Evolutionary conservation across 768 basidiomycete species (phyloP), one percentile per base, ranked within the genome.

Genomic region (Austroboletus festivus): DNA sequence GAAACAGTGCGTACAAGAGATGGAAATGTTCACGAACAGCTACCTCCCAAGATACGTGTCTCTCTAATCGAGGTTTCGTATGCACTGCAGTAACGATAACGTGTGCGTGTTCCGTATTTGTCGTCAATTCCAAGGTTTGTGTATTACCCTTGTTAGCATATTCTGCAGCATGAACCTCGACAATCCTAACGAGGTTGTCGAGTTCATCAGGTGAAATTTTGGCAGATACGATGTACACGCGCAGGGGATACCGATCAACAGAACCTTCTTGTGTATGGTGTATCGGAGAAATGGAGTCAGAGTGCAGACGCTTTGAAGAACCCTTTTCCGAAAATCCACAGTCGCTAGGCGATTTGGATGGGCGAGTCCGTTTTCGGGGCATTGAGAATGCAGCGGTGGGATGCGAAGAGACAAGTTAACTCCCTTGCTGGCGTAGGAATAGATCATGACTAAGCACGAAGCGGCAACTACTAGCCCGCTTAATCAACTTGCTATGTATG

Each of bases 31-130:
- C 39, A 72, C 84, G 62, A 61, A 89, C 88, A 22, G 85, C 83
- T 28, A 82, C 55, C 2, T 73, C 67, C 84, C 84, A 85, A 24
- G 74, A 57, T 13, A 91, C 44, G 64, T 90, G 87, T 42, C 88
- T 72, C 64, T 88, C 82, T 1, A 91, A 68, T 2, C 89, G 76
- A 51, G 76, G 76, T 55, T 74, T 73, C 81, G 88, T 89, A 28
- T 63, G 73, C 22, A 89, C 71, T 16, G 71, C 76, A 5, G 89
- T 87, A 47, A 92, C 59, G 33, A 91, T 68, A 28, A 89, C 69
- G 44, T 89, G 79, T 5, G 86, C 82, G 11, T 78, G 73, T 15
- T 72, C 64, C 3, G 69, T 52, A 33, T 76, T 58, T 15, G 56
- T 52, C 47, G 74, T 74, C 24, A 78, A 59, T 44, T 71, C 61